Conservation (phyloP, 371 early-diverging fungal genomes). For the Rhizomucor pusillus region DNA sequence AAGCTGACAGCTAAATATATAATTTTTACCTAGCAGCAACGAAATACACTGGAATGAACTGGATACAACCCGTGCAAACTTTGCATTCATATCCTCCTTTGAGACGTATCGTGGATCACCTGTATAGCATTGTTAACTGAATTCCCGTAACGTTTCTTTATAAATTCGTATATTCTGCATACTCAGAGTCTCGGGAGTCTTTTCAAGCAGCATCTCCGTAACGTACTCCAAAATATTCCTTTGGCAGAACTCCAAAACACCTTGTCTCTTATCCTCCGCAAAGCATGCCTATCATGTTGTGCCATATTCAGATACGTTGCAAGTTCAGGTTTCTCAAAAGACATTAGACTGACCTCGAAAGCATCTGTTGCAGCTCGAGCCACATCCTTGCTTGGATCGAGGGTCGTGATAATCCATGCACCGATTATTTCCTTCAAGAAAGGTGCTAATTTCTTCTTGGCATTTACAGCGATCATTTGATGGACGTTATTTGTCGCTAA, state of each 20-base stretch:
- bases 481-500: slow-evolving; percentile 54
- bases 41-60: slow-evolving; percentile 50
- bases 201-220: slow-evolving; percentile 49
- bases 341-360: slow-evolving; percentile 45
- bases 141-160: background rate
- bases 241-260: slow-evolving; percentile 59
- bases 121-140: slow-evolving; percentile 9
- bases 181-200: slow-evolving; percentile 65
- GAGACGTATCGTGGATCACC: slow-evolving; percentile 64
- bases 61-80: slow-evolving; percentile 59
- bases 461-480: slow-evolving; percentile 44
- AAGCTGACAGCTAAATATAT: background rate
- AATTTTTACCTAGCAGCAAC: slow-evolving; percentile 43
- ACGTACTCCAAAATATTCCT: slow-evolving; percentile 58
- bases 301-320: background rate
- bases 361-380: slow-evolving; percentile 44
- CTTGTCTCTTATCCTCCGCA: slow-evolving; percentile 50
- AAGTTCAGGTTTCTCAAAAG: background rate
- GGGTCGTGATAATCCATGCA: slow-evolving; percentile 61
- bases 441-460: slow-evolving; percentile 62
- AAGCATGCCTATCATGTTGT: slow-evolving; percentile 47
- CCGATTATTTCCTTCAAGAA: slow-evolving; percentile 59
- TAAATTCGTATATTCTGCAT: slow-evolving; percentile 5
- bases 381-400: slow-evolving; percentile 62
- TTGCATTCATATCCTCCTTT: slow-evolving; percentile 61